Evolutionary conservation across 2,329 filamentous ascomycete genomes (phyloP).

Genomic region (Neodidymelliopsis sp.): DNA sequence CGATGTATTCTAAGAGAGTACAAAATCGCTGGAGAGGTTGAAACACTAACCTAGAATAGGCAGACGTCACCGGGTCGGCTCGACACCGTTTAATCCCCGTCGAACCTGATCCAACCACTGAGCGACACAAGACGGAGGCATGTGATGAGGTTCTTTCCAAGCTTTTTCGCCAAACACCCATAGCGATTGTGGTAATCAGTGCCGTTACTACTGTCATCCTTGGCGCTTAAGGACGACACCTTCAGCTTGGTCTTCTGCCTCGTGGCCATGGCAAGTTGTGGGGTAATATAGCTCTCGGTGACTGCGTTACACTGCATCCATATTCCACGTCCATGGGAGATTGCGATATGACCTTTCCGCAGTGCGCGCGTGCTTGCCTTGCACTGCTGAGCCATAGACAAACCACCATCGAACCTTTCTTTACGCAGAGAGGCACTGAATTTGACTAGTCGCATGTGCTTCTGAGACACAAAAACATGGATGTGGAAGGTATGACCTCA

Average conservation of each 20-base stretch:
- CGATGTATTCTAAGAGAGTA: conserved; percentile 18
- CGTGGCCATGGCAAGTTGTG: conserved; percentile 20
- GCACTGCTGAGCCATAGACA: conserved; percentile 3
- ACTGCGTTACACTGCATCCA: conserved; percentile 14
- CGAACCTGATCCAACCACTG: conserved; percentile 25
- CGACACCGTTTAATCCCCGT: conserved; percentile 31
- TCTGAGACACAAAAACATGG: conserved; percentile 8
- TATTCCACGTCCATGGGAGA: not conserved
- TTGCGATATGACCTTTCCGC: conserved; percentile 9
- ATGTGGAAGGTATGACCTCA: conserved; percentile 6
- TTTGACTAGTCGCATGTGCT: conserved; percentile 6
- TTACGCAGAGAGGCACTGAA: not conserved
- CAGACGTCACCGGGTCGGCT: conserved; percentile 42
- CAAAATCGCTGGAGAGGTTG: conserved; percentile 16
- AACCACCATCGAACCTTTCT: not conserved
- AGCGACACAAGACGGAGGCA: conserved; percentile 28
- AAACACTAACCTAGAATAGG: conserved; percentile 33
- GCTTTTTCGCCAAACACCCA: not conserved
- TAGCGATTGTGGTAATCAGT: conserved; percentile 5
- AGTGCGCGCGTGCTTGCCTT: conserved; percentile 16
- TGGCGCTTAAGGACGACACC: conserved; percentile 8
- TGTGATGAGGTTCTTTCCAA: conserved; percentile 32
- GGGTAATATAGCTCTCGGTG: conserved; percentile 7
- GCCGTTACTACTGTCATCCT: conserved; percentile 8
- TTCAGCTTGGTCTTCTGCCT: conserved; percentile 10